Evolutionary conservation across 306 rosid genomes (phyloP), one percentile per base, ranked within the genome.

Genomic region (Quercus berberidifolia): DNA sequence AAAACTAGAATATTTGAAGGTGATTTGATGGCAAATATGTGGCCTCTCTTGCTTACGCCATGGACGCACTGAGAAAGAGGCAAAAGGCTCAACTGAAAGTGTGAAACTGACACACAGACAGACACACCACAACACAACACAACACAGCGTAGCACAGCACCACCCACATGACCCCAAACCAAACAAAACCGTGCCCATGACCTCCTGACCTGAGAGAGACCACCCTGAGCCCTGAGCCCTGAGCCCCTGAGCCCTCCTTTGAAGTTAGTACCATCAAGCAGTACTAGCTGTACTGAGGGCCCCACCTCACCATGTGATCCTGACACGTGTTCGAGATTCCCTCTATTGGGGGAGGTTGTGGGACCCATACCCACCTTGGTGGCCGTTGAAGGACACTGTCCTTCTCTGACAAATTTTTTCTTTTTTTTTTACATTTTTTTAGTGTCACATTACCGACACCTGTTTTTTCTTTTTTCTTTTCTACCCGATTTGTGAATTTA

Each of bases 281-380:
- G 78, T 60, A 59, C 74, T 54, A 69, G 72, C 83, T 81, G 83
- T 78, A 62, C 13, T 49, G 28, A 81, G 74, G 25, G 72, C 83
- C 80, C 88, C 78, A 69, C 19, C n/a, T 18, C 51, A 49, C 74
- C 77, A 6, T 78, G 26, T 28, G 79, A 68, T 23, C 5, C 12
- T 20, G 57, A 60, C 83, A 78, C 83, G 88, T 76, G 80, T 62
- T 51, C 1, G 17, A 19, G 17, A 28, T 55, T 35, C 38, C 3
- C 6, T 9, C 6, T 19, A 23, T 20, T 8, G 46, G 46, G 46
- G 46, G 8, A 8, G 11, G 31, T 13, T 19, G 72, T 69, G 79
- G 83, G 79, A 41, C 79, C 78, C 73, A 38, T 1, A 4, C 78
- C 59, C 79, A 38, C 62, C 55, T 54, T 38, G 79, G 75, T 25